phyloP scores from a whole-genome alignment of 805 yeast species.

The Suhomyces canberraensis region DNA sequence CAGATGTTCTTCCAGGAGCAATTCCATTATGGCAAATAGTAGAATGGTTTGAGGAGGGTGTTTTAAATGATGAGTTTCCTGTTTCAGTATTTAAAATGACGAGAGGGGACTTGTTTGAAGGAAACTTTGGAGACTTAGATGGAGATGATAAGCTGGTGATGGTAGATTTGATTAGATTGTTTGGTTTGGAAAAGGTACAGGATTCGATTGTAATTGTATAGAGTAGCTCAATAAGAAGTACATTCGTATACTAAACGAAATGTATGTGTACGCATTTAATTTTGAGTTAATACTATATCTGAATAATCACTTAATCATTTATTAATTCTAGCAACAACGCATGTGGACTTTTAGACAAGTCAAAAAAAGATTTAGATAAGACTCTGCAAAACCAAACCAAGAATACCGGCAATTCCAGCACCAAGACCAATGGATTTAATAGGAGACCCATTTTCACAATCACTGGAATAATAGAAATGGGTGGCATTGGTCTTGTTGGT shows the following conservation, averaged over 20 bases:
- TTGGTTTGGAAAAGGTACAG: conserved; percentile 38
- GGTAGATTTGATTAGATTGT: conserved; percentile 41
- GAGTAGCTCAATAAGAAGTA: not conserved
- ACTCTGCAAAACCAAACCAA: conserved; percentile 9
- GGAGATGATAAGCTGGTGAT: conserved; percentile 23
- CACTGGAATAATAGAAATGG: conserved; percentile 9
- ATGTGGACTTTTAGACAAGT: no score
- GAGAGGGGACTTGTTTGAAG: conserved; percentile 17
- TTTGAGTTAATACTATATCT: no score
- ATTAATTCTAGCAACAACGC: no score
- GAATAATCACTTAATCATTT: no score
- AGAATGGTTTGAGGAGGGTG: conserved; percentile 30
- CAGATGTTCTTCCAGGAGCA: conserved; percentile 50
- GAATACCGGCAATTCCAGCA: conserved; percentile 10
- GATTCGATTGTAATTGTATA: conserved; percentile 18
- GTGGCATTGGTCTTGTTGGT: conserved; percentile 8
- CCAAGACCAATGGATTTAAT: conserved; percentile 6
- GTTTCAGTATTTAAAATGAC: conserved; percentile 11
- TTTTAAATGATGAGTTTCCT: conserved; percentile 15
- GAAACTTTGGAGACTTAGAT: conserved; percentile 21
- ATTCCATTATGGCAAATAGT: conserved; percentile 46
- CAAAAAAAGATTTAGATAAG: not conserved
- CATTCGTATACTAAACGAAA: not conserved
- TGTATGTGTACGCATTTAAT: no score
- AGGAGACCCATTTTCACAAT: conserved; percentile 12